These are phyloP conservation scores for Prillingera fragicola DNA, from an alignment of 1,284 basidiomycete species.

Conservation along the genomic window DNA sequence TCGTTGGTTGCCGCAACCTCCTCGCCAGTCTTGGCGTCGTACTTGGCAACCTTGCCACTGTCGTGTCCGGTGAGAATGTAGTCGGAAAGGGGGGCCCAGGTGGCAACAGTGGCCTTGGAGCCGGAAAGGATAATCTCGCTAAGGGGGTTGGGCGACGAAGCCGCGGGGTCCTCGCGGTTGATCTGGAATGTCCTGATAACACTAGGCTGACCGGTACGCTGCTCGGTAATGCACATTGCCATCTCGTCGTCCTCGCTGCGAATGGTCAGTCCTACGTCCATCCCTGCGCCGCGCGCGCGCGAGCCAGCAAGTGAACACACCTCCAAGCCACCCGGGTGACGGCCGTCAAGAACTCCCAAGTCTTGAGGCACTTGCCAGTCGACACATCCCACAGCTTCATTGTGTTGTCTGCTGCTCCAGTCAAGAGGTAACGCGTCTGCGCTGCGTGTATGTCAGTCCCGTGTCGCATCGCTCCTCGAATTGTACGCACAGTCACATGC, in stretches of 20 bases:
- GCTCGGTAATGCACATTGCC: constrained; percentile 91
- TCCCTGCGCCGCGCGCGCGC: too few relatives aligned
- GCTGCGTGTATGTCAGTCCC: constrained; percentile 51
- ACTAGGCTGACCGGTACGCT: constrained; percentile 81
- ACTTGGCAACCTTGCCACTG: constrained; percentile 86
- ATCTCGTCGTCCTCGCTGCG: constrained; percentile 81
- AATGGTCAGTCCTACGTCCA: not conserved
- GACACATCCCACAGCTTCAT: constrained; percentile 87
- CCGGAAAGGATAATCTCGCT: constrained; percentile 82
- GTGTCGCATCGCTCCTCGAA: not conserved
- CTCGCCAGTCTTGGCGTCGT: constrained; percentile 82
- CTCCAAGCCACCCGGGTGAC: constrained; percentile 79
- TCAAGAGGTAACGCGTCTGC: constrained; percentile 77
- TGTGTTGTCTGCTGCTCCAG: constrained; percentile 80
- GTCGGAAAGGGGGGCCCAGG: constrained; percentile 74
- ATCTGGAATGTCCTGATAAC: constrained; percentile 73
- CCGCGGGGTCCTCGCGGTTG: constrained; percentile 69
- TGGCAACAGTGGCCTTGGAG: constrained; percentile 91
- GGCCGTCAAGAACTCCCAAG: constrained; percentile 97
- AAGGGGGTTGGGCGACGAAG: constrained; percentile 56
- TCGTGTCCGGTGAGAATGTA: constrained; percentile 92
- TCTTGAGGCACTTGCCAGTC: constrained; percentile 83
- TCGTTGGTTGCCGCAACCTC: constrained; percentile 66
- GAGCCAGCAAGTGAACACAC: constrained; percentile 21
- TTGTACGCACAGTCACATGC: constrained; percentile 86